Evolutionary conservation across 2,329 filamentous ascomycete genomes (phyloP), one percentile per base, ranked within the genome.

Genomic region (Trichoderma koningii): DNA sequence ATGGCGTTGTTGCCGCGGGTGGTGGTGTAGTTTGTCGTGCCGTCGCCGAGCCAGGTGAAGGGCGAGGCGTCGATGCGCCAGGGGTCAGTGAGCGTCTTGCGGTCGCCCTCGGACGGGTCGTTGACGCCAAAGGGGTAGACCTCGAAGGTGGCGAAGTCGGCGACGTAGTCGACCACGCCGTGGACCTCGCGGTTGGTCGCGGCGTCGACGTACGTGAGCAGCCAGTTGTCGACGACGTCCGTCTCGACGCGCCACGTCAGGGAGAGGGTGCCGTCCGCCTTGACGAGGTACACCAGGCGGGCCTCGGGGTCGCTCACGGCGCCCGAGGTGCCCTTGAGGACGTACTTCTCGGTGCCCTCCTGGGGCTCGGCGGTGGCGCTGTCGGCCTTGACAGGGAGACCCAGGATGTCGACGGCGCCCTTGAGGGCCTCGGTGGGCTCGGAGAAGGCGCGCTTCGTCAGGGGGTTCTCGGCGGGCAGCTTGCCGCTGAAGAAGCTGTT

Each of bases 1-100:
- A 84, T 81, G 48, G 71, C 85, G 69, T 87, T 88, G 77, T 88
- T 88, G 47, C 85, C 85, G 1, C 80, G 79, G 5, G 84, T 85
- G 0, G 79, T 82, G 47, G 79, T 82, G 73, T 82, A 87, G 44
- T 76, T 78, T 28, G 70, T 76, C 5, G 69, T 72, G 5, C 84
- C 84, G 48, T 82, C 79, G 19, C 75, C 76, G 60, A 83, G 75
- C 84, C 84, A 88, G 30, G 80, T 82, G 64, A 85, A 83, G 52
- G 80, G 79, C 7, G 82, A 85, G 7, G 80, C 74, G 14, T 67
- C 64, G 0, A 71, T 67, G 66, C 82, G 77, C 76, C 80, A 84
- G 0, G 85, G 85, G 68, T 87, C 78, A 15, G 75, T 72, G 12
- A 85, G 66, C 17, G 80, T 72, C 1, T 68, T 63, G 15, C 84